Base-by-base conservation (phyloP, 2,329 filamentous ascomycete species). In the Epichloe sp. region DNA sequence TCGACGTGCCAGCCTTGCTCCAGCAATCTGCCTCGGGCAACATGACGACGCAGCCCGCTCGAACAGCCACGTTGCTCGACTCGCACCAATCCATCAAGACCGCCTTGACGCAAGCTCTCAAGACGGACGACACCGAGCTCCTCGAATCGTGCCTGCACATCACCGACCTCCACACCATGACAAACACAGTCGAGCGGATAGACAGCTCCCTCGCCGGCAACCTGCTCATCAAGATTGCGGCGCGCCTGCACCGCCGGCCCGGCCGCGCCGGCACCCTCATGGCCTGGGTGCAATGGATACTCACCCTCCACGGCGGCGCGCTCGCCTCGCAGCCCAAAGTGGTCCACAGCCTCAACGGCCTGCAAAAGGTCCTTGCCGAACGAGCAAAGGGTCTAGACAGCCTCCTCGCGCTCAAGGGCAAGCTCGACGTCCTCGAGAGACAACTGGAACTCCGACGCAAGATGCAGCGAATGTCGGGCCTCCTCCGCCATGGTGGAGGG, bases 261-360 rank as follows among this genome's bases (percentile, higher is more conserved):
- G 93, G 91, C 3, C 81, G 93, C 50, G 91, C 93, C 14, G 89
- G 90, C 48, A 87, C 84, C 62, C 79, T 98, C 35, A 90, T 96
- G 78, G 80, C 86, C 15, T 98, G 93, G 90, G 86, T 97, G 43
- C 90, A 96, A 68, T 95, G 89, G 88, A 91, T 88, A 1, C 79
- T 96, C 50, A 82, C 96, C 36, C 84, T 87, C 2, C 93, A 98
- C 63, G 93, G 93, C 57, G 93, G 91, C 57, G 90, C 90, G 49
- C 75, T 98, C 48, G 88, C 90, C 11, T 85, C 85, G 35, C 88
- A 95, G 65, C 82, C 86, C n/a, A 85, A 90, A 56, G 76, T 95
- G 38, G 77, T 93, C 58, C 82, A 83, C 62, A 83, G 84, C 63
- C 78, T 98, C 53, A 76, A 79, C 46, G 83, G 85, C 41, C 75